These are phyloP conservation scores for Nicotiana attenuata DNA, from an alignment of 257 asterid genomes.

Conservation along the genomic window DNA sequence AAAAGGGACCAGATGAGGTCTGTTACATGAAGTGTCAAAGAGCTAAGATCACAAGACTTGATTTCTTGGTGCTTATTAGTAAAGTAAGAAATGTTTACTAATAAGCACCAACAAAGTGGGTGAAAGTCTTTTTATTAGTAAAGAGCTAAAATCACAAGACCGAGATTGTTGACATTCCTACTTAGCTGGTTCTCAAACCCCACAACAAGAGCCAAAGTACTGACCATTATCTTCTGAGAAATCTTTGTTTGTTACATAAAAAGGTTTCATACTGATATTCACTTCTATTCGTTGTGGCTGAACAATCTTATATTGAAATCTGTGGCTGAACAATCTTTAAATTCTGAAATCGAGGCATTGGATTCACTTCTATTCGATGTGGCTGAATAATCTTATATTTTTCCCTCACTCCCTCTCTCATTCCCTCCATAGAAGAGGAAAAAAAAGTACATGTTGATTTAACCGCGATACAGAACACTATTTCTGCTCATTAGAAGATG, in stretches of 20 bases:
- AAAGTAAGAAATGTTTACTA: too few relatives aligned
- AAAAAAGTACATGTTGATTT: background rate
- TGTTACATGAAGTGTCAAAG: background rate
- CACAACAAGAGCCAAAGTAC: background rate
- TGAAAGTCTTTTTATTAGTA: too few relatives aligned
- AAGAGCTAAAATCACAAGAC: too few relatives aligned
- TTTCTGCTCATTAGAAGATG: background rate
- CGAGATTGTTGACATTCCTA: background rate
- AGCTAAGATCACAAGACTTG: background rate
- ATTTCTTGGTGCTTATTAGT: background rate
- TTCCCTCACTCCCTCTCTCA: background rate
- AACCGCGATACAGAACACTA: background rate
- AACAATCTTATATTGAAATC: too few relatives aligned
- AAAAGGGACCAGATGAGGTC: background rate
- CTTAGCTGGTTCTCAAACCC: background rate
- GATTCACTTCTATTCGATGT: background rate
- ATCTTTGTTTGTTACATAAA: background rate
- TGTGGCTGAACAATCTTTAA: background rate
- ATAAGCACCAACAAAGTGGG: too few relatives aligned
- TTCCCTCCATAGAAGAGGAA: too few relatives aligned
- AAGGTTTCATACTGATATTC: background rate
- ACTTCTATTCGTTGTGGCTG: too few relatives aligned
- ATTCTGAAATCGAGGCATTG: conserved; percentile 5
- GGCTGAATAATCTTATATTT: background rate
- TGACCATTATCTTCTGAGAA: background rate